Evolutionary conservation across 257 asterid genomes (phyloP), one percentile per base, ranked within the genome.

Genomic region (Solanum stenotomum): DNA sequence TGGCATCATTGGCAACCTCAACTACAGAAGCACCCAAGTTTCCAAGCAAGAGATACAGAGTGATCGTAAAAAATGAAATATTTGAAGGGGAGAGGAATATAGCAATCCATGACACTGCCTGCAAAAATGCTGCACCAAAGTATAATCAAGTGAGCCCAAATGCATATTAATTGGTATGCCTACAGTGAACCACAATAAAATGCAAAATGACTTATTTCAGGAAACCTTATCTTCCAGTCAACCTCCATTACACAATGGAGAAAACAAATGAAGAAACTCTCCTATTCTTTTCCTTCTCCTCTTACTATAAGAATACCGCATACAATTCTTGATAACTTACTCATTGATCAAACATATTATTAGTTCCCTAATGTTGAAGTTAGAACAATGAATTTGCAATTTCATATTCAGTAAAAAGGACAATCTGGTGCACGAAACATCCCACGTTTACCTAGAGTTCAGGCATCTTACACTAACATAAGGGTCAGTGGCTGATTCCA

Each of bases 1-100:
- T 94, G 90, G 99, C 99, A 87, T 97, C 99, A 20, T 96, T 96
- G 40, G 99, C 98, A 74, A 97, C 99, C 93, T 97, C 99, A 35
- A 90, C 98, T 89, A 97, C 89, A 29, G 98, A 94, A 79, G 98
- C 99, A 76, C 99, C 99, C 71, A 96, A 92, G 87, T 97, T 97
- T 20, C 99, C 95, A 12, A 97, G 95, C 33, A 97, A 98, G 89
- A 97, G 98, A 89, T 89, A 95, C 20, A 92, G 89, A 29, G 96
- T 94, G 86, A 97, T 90, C 3, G 91, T 89, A 16, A 88, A 89
- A 92, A 97, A 96, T 29, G 99, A 94, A 88, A 94, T 92, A 88
- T 93, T 92, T 42, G 96, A 90, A 82, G 91, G 49, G 12, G 98
- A 92, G 31, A 91, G 91, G 35, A 91, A 86, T 63, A 94, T 93